Evolutionary conservation across 1,139 yeast genomes (phyloP), one percentile per base, ranked within the genome.

Genomic region (Saccharomyces hybrid): DNA sequence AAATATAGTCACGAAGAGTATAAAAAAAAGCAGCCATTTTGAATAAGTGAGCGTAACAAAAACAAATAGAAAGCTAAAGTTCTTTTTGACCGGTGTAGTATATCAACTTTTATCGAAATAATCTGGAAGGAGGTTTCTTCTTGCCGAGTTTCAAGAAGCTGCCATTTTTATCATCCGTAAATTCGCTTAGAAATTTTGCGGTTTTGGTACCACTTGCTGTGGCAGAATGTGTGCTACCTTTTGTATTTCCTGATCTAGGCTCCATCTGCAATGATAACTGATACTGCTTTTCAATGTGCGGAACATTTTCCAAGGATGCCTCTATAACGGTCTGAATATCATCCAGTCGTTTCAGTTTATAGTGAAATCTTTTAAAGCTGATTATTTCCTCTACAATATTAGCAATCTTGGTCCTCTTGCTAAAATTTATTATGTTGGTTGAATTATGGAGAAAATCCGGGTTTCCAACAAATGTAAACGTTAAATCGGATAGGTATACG

Each of bases 401-500:
- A 51, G 83, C 83, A 1, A 95, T 83, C 67, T 84, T 86, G 47
- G 81, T 70, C 56, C 96, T 75, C 68, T 91, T 91, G 52, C 86
- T 83, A 69, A 87, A 88, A 69, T 91, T 91, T 1, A 66, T 57
- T 58, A 88, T 75, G 47, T 81, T 74, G n/a, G 79, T 72, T 55
- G 88, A 78, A 52, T 80, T 80, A 66, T 85, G 80, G 55, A 89
- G 73, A 60, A 74, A 78, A 65, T 89, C 96, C 0, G 95, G 82
- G 65, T 90, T 91, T 47, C 97, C 97, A 66, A 88, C 95, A 49
- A 81, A 88, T 9, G 89, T 83, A 69, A 91, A 91, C 11, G 97
- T 88, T 66, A 91, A 77, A 71, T 91, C 98, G 51, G 96, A 86
- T 55, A 91, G 73, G 67, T 82, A 88, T 27, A 91, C 93, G 16